Evolutionary conservation across 495 filamentous ascomycete genomes (phyloP), one percentile per base, ranked within the genome.

Genomic region (Neurospora hispaniola): DNA sequence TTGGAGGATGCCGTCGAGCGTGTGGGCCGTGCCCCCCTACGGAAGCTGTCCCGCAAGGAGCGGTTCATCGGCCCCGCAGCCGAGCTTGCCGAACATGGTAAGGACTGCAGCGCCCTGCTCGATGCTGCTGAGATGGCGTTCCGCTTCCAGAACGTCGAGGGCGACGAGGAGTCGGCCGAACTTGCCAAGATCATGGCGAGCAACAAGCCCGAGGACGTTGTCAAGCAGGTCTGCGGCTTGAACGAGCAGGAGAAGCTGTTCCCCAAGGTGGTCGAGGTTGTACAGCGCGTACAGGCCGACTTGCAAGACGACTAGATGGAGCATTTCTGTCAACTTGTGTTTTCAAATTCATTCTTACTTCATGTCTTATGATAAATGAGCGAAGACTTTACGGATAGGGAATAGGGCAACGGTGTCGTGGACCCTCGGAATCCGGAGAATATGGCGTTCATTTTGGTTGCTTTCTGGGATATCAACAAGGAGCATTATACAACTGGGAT

Each of bases 41-140:
- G 96, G 80, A 99, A 99, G 87, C 86, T 98, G 16, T 89, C 90
- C 72, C 91, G 93, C 79, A 93, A 94, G 81, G 96, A 99, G 82
- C 93, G 96, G 43, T 96, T 99, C 85, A 91, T 99, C 80, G 94
- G 93, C 74, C 96, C 96, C 31, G 94, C 94, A 16, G 87, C 92
- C 18, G 89, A 94, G 77, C 86, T 97, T 38, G 93, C 92, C 35
- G 93, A 97, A 85, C 82, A 86, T 41, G 92, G 91, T 68, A 85
- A 90, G 80, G 88, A 90, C 77, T 89, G 86, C 75, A 82, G 87
- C n/a, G 88, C 87, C 5, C 83, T 97, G 38, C 78, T 97, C 70
- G 91, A 88, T 68, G 91, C 91, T 48, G 85, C 93, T 70, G 93
- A 97, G 85, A 91, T 92, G 89, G 92, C 93, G 0, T 89, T 97